Evolutionary conservation across 1,139 yeast species (phyloP), one percentile per base, ranked within the genome.

Genomic region (Schwanniomyces etchellsii): DNA sequence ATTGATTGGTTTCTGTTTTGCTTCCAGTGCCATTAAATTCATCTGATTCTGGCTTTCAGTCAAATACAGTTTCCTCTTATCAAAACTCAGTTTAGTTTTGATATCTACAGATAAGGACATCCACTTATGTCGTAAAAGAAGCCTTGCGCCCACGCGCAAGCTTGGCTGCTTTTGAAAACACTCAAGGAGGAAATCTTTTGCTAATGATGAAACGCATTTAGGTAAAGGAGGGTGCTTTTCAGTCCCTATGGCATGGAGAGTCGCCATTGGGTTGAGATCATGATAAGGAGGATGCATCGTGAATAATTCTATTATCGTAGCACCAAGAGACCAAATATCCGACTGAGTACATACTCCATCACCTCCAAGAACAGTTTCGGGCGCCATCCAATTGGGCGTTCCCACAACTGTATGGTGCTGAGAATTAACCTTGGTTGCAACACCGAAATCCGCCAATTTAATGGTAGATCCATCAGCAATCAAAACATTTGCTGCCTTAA

Each of bases 311-410:
- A 89, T 77, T 4, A 89, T 74, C 0, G 97, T 91, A 12, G 96
- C 95, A 2, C 97, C 99, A 22, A 91, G 58, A n/a, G 96, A 84
- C 97, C 94, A 83, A 16, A 82, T 74, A 53, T 83, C 94, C 4
- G 95, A 84, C 1, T 94, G 84, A 0, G 94, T 77, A 24, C 94
- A 81, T 3, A 93, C 80, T 5, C 95, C 96, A 45, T 82, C 85
- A 41, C 88, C 79, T 12, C 83, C 79, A 26, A 77, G 55, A 1
- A 75, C 74, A 1, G 85, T 72, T 49, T 83, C 94, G 0, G 94
- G 94, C 0, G 94, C 91, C 88, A 82, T 81, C 91, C 91, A 82
- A 47, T 81, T 78, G 1, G 91, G 89, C 0, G 91, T 81, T 3
- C 93, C 93, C 5, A 66, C 74, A 2, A 65, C 64, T 1, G 70